Evolutionary conservation across 2,329 filamentous ascomycete genomes (phyloP).

Genomic region (Pyrenophora teres): DNA sequence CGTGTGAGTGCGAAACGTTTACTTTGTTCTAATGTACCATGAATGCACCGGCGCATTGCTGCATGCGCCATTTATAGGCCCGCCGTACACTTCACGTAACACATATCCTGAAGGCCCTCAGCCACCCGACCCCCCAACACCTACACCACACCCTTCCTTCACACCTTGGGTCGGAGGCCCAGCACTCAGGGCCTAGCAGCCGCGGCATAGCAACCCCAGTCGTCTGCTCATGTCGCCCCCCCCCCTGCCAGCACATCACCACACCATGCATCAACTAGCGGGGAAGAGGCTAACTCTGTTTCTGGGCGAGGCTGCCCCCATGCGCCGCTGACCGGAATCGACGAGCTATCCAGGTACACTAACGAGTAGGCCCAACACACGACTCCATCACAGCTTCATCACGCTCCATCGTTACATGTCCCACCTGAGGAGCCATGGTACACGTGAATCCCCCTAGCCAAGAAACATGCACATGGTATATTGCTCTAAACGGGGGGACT

Average conservation of each 20-base stretch:
- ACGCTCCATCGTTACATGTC: not conserved
- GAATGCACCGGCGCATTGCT: not conserved
- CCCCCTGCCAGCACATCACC: constrained; percentile 13
- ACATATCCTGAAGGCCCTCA: constrained; percentile 3
- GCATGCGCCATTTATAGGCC: not conserved
- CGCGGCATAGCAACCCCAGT: constrained; percentile 6
- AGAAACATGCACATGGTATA: constrained; percentile 27
- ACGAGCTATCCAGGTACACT: not conserved
- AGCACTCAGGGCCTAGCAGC: not conserved
- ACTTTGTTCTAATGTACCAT: constrained; percentile 5
- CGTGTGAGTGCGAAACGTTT: constrained; percentile 6
- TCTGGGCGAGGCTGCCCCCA: constrained; percentile 6
- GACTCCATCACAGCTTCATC: not conserved
- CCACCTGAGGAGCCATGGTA: not conserved
- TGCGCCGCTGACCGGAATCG: not conserved
- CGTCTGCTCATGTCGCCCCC: not conserved
- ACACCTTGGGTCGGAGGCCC: constrained; percentile 4
- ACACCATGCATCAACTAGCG: constrained; percentile 17
- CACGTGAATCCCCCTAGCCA: not conserved
- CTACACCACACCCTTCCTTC: not conserved
- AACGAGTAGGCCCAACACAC: too few relatives aligned
- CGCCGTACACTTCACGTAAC: constrained; percentile 4
- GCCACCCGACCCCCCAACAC: not conserved
- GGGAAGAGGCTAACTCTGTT: constrained; percentile 5
- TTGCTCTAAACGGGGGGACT: constrained; percentile 11